A percentile compares a stretch with the other conserved stretches of the same genome.
phyloP scores from a whole-genome alignment of 441 rosid species.

The Populus tomentosa region DNA sequence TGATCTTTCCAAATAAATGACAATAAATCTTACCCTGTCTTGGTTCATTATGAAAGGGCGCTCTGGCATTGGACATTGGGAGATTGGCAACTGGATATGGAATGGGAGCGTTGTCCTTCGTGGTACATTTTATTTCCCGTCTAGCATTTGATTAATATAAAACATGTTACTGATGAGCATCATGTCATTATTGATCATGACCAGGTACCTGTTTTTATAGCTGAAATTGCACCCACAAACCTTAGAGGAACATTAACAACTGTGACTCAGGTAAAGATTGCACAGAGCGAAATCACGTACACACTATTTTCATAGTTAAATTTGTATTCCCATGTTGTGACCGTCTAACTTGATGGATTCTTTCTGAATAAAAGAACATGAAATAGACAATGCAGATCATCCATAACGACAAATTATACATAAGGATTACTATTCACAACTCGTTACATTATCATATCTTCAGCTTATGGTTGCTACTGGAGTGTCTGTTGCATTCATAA shows the following conservation, averaged over 20 bases:
- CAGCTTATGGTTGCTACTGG: slow-evolving; percentile 55
- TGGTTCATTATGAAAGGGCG: slow-evolving; percentile 39
- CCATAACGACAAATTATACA: not conserved
- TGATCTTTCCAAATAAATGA: not conserved
- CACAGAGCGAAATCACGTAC: not conserved
- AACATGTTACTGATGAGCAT: no score
- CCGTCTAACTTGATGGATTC: not conserved
- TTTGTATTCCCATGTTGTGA: not conserved
- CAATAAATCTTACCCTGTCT: slow-evolving; percentile 15
- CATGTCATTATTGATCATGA: not conserved
- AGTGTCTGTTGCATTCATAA: slow-evolving; percentile 52
- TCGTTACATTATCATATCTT: not conserved
- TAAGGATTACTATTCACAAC: not conserved
- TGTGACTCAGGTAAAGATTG: slow-evolving; percentile 45
- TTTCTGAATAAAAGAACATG: not conserved
- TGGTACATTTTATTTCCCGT: slow-evolving; percentile 29
- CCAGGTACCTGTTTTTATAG: slow-evolving; percentile 70
- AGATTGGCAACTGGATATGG: slow-evolving; percentile 74
- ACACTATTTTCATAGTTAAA: not conserved
- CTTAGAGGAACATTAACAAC: slow-evolving; percentile 71
- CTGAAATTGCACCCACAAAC: slow-evolving; percentile 72
- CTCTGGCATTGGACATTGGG: slow-evolving; percentile 52
- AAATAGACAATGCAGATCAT: not conserved
- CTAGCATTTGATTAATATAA: not conserved
- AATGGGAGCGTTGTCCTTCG: slow-evolving; percentile 70